Evolutionary conservation across 2,329 filamentous ascomycete genomes (phyloP), one percentile per base, ranked within the genome.

Genomic region (Curvularia eragrostidis): DNA sequence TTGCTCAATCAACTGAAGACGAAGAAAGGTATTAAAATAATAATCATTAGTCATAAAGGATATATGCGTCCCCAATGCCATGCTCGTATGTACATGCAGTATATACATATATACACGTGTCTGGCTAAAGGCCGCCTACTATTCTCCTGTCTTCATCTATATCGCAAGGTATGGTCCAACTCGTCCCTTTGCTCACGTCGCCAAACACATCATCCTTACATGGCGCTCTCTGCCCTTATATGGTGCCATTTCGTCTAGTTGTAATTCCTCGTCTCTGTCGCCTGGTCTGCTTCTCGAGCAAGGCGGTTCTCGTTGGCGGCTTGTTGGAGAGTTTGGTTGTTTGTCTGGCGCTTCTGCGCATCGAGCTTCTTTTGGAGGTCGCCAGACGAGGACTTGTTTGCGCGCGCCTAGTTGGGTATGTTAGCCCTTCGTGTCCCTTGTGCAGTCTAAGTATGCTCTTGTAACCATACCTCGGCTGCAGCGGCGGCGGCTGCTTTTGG

Each of bases 401-500:
- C 87, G 63, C 91, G 85, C 72, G 89, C 88, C 90, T 93, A 66
- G 47, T 21, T 23, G 30, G 24, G 24, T 15, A 42, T 52, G 62
- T 67, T 60, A 66, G 67, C 32, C 1, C 4, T 32, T 15, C 8
- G 15, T 21, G 19, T 26, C 41, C 41, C 24, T 43, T 21, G 4
- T 8, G n/a, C 9, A 41, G 10, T 41, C 18, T 2, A 3, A 23
- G n/a, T 36, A n/a, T 12, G 6, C 15, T 38, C 15, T 36, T 32
- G 38, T 36, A 52, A 64, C 80, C 87, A 73, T 76, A 96, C 93
- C 88, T 96, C 91, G 59, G 93, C 93, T 51, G 93, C 93, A 64
- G 87, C 85, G 0, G 91, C 92, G 3, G 93, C 93, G 59, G 87
- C 90, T 54, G 82, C 83, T 57, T 89, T 84, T 32, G 91, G 89